A percentile compares a stretch with the other conserved stretches of the same genome.
Conservation (phyloP, 768 basidiomycete species). For the Cytidiella melzeri region DNA sequence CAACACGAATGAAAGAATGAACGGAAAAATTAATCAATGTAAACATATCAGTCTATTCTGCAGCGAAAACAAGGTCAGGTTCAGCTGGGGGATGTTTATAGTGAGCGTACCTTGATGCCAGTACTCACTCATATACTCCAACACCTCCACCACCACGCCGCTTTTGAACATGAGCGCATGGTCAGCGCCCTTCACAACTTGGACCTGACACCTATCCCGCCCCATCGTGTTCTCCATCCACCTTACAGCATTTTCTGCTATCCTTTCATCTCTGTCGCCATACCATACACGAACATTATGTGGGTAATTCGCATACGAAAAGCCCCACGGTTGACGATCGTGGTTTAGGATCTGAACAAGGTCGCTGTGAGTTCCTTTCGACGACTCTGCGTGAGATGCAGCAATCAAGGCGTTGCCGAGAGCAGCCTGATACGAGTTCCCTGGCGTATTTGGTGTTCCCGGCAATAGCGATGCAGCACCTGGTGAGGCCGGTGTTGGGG, state of each 20-base stretch:
- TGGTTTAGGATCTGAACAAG: slow-evolving; percentile 89
- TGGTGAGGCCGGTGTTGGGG: slow-evolving; percentile 8
- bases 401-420: slow-evolving; percentile 89
- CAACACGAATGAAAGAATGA: slow-evolving; percentile 14
- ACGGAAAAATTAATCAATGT: slow-evolving; percentile 4
- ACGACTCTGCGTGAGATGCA: slow-evolving; percentile 92
- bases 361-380: slow-evolving; percentile 87
- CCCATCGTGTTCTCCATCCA: slow-evolving; percentile 91
- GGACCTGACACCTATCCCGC: slow-evolving; percentile 65
- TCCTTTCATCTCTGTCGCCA: slow-evolving; percentile 90
- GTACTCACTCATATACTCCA: slow-evolving; percentile 59
- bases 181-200: slow-evolving; percentile 82
- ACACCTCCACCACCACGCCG: slow-evolving; percentile 77
- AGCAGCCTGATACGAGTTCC: slow-evolving; percentile 52
- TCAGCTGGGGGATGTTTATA: background rate
- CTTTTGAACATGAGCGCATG: slow-evolving; percentile 93
- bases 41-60: background rate
- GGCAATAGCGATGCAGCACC: slow-evolving; percentile 27
- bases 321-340: slow-evolving; percentile 84
- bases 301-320: slow-evolving; percentile 76
- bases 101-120: slow-evolving; percentile 25
- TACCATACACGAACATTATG: slow-evolving; percentile 85
- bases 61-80: background rate
- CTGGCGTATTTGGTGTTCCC: slow-evolving; percentile 28
- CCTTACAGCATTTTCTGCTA: slow-evolving; percentile 82